Evolutionary conservation across 352 stramenopile genomes (phyloP).

Genomic region (Phytophthora uliginosa): DNA sequence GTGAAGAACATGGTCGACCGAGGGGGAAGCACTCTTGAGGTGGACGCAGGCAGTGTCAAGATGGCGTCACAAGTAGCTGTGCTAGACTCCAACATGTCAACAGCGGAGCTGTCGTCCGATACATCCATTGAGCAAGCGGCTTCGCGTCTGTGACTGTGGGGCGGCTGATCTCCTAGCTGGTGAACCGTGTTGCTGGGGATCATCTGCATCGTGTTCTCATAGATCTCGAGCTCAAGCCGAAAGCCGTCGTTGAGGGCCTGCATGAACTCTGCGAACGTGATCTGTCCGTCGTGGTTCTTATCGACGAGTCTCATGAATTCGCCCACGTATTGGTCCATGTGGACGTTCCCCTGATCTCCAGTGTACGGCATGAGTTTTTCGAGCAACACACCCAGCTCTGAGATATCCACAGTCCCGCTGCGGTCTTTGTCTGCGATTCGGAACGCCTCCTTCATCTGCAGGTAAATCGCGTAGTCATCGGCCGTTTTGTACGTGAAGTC

Average conservation of each 20-base stretch:
- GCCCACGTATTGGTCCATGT: slow-evolving; percentile 80
- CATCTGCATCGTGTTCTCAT: slow-evolving; percentile 47
- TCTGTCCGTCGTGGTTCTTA: slow-evolving; percentile 67
- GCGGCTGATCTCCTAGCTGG: not conserved
- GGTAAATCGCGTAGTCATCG: slow-evolving; percentile 73
- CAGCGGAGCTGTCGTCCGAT: slow-evolving; percentile 30
- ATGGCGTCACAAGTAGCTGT: slow-evolving; percentile 16
- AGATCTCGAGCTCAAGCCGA: slow-evolving; percentile 78
- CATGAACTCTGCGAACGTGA: slow-evolving; percentile 85
- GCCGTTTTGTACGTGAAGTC: slow-evolving; percentile 61
- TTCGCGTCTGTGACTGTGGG: slow-evolving; percentile 8
- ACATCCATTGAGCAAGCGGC: slow-evolving; percentile 29
- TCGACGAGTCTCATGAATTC: slow-evolving; percentile 85
- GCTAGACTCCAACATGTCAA: slow-evolving; percentile 33
- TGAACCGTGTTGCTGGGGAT: slow-evolving; percentile 18
- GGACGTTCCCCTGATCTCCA: slow-evolving; percentile 48
- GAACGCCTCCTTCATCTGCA: slow-evolving; percentile 87
- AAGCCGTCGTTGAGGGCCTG: slow-evolving; percentile 80
- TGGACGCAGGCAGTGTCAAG: slow-evolving; percentile 14
- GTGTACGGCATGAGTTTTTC: slow-evolving; percentile 75
- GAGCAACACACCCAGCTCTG: slow-evolving; percentile 66
- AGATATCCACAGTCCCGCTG: slow-evolving; percentile 68
- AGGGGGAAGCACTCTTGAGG: slow-evolving; percentile 6
- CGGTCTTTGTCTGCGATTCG: slow-evolving; percentile 69
- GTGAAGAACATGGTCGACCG: slow-evolving; percentile 26